Conservation (phyloP, 139 green algal species). For the Chlorella sp. region DNA sequence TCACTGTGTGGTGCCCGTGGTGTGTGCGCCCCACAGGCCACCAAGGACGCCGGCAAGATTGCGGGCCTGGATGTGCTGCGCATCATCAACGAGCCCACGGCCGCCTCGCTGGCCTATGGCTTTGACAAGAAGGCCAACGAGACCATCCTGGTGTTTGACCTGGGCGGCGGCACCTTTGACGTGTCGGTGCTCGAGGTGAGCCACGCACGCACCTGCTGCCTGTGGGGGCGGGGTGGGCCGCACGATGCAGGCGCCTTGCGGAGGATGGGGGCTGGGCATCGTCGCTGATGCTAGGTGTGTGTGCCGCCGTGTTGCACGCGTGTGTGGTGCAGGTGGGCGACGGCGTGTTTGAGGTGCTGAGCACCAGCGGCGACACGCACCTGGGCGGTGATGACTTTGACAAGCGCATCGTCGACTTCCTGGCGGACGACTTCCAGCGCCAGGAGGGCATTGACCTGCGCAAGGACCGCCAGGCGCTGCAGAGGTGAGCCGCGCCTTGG, state of each 20-base stretch:
- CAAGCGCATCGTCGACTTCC: constrained; percentile 96
- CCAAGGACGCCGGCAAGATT: constrained; percentile 82
- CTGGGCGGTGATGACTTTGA: constrained; percentile 99
- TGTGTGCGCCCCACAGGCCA: no score
- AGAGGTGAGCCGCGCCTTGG: constrained; percentile 22
- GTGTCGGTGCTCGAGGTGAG: constrained; percentile 88
- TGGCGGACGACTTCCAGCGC: constrained; percentile 90
- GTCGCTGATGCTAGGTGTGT: no score
- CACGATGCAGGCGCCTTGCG: no score
- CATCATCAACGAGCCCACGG: constrained; percentile 99
- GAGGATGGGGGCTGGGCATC: no score
- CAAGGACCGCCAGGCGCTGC: constrained; percentile 88
- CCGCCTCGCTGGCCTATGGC: constrained; percentile 95
- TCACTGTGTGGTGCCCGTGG: no score
- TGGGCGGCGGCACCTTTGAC: constrained; percentile 98
- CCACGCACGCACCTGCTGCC: no score
- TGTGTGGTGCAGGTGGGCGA: constrained; percentile 94
- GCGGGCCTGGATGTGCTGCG: constrained; percentile 96
- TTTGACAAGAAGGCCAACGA: constrained; percentile 98
- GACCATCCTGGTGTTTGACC: constrained; percentile 99
- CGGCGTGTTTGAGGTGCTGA: constrained; percentile 99
- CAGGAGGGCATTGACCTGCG: constrained; percentile 93
- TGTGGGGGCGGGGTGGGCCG: no score
- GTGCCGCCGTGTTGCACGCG: no score
- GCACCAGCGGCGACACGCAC: constrained; percentile 96